Base-by-base conservation (phyloP, 306 rosid genomes). In the Castanea mollissima region DNA sequence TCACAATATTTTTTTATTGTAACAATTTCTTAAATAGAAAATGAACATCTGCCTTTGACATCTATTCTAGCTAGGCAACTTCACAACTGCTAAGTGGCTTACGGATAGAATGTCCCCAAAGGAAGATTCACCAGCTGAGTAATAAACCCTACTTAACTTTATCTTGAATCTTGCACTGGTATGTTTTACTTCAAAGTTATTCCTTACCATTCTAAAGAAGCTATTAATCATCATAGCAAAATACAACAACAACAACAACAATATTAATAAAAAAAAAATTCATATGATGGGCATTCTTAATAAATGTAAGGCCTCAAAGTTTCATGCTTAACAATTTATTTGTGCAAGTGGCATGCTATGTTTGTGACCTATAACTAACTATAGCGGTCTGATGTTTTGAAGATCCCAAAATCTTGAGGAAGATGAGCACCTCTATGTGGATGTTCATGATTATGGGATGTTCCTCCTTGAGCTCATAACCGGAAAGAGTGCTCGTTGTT, bases 391-490 rank as follows among this genome's bases (percentile, higher is more conserved):
- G 31, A 69, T 59, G 69, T 29, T 74, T 49, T 59, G 5, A 15
- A 83, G 86, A 69, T 69, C 31, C 55, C 12, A 49, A 38, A 57
- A 31, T 65, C 56, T 51, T 23, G 79, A 55, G 55, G 44, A 55
- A 82, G 77, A 70, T 38, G 69, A 60, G 71, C 25, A 14, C 46
- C 55, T 54, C 29, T 60, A 67, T 27, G 70, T 52, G 6, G 86
- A 79, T 20, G 63, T 70, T 5, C 77, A 31, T 51, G 86, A 64
- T 60, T 83, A 79, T 21, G 86, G 83, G 23, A 38, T 14, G 69
- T 70, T 83, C 56, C 74, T 83, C 31, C 77, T 83, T 13, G 83
- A 83, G 71, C 83, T 83, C 34, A 60, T 83, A 19, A 75, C 77
- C 1, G 80, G 83, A 29, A 83, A 78, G 65, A 35, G 23, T 55